These are phyloP conservation scores for Seiridium unicorne DNA, from an alignment of 2,329 filamentous ascomycete species.

Conservation along the genomic window DNA sequence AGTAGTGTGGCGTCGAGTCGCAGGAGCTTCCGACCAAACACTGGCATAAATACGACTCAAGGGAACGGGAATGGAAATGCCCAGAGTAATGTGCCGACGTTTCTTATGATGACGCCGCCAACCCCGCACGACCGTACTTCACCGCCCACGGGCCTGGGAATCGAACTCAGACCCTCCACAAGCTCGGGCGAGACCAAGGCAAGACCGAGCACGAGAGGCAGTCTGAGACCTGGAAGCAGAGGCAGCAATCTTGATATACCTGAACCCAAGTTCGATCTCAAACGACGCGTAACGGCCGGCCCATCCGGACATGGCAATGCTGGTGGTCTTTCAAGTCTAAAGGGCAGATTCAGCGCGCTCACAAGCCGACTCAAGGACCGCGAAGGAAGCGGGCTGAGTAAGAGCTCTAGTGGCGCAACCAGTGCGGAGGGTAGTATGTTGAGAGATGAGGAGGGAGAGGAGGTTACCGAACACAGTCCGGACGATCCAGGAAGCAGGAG, in stretches of 20 bases:
- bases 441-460: neutral
- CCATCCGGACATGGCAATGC: neutral
- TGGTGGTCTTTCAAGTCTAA: neutral
- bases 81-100: conserved; percentile 25
- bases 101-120: conserved; percentile 30
- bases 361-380: conserved; percentile 24
- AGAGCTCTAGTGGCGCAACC: neutral
- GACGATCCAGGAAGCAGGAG: neutral
- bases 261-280: neutral
- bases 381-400: conserved; percentile 1
- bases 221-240: conserved; percentile 14
- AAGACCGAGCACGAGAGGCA: conserved; percentile 26
- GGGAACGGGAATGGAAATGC: conserved; percentile 22
- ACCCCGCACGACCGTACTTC: conserved; percentile 17
- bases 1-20: conserved; percentile 50
- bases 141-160: conserved; percentile 21
- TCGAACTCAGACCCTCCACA: conserved; percentile 13
- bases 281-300: neutral
- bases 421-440: neutral
- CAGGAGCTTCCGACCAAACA: conserved; percentile 36
- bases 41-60: conserved; percentile 10
- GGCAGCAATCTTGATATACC: conserved; percentile 8
- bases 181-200: conserved; percentile 4
- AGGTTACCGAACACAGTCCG: neutral
- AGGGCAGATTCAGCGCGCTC: conserved; percentile 10